phyloP scores from a whole-genome alignment of 2,329 filamentous ascomycete genomes.

The Penicillium vulpinum region DNA sequence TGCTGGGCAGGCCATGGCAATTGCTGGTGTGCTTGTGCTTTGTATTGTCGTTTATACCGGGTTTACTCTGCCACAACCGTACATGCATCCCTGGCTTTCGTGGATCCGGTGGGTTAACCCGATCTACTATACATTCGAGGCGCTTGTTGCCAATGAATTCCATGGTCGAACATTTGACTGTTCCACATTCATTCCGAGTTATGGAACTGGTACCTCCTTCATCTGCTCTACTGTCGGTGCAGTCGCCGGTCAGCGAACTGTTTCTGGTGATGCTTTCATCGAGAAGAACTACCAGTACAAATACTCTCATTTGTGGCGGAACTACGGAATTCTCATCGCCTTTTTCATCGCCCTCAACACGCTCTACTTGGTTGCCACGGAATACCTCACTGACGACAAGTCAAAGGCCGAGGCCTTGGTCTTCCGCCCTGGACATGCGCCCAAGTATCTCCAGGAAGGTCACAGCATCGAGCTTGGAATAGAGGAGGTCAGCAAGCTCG shows the following conservation, averaged over 20 bases:
- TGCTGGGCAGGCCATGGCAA: slow-evolving; percentile 55
- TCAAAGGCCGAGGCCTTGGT: slow-evolving; percentile 74
- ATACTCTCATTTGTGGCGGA: slow-evolving; percentile 62
- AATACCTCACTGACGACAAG: slow-evolving; percentile 58
- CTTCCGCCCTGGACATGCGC: slow-evolving; percentile 60
- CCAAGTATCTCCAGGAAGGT: slow-evolving; percentile 16
- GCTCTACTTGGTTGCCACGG: slow-evolving; percentile 53
- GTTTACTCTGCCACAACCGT: slow-evolving; percentile 41
- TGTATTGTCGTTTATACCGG: slow-evolving; percentile 38
- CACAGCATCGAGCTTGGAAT: slow-evolving; percentile 9
- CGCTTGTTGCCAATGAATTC: slow-evolving; percentile 35
- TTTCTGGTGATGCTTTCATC: slow-evolving; percentile 62
- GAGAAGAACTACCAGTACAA: slow-evolving; percentile 57
- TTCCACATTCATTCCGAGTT: slow-evolving; percentile 19
- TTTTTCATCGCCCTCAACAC: slow-evolving; percentile 61
- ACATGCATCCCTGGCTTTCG: slow-evolving; percentile 53
- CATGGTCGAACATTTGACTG: slow-evolving; percentile 27
- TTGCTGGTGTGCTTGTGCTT: slow-evolving; percentile 34
- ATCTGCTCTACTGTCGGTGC: slow-evolving; percentile 46
- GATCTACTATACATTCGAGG: slow-evolving; percentile 34
- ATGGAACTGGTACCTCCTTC: slow-evolving; percentile 17
- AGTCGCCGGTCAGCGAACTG: slow-evolving; percentile 51
- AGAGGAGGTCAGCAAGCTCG: slow-evolving; percentile 5
- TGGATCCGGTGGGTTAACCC: slow-evolving; percentile 41
- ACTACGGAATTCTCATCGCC: slow-evolving; percentile 66